phyloP scores from a whole-genome alignment of 768 basidiomycete species.

The Tulasnella sp. region DNA sequence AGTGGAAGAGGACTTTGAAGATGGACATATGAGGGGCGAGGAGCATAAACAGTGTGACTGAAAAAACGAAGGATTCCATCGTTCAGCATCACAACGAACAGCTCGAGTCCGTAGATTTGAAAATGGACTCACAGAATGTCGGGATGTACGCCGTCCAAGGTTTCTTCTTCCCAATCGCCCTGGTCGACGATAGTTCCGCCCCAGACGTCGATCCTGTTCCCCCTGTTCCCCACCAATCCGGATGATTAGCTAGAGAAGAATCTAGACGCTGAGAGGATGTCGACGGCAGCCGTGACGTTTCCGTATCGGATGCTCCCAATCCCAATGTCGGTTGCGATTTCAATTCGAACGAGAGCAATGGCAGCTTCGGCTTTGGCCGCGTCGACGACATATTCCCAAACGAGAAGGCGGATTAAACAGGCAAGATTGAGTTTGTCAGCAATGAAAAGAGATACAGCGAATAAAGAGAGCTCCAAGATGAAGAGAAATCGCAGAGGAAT shows the following conservation, averaged over 20 bases:
- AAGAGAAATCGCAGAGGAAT: no score
- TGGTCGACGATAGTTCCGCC: neutral
- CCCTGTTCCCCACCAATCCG: neutral
- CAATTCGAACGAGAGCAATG: slow-evolving; percentile 14
- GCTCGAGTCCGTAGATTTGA: neutral
- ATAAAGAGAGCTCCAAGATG: no score
- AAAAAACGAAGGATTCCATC: no score
- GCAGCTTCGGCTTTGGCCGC: neutral
- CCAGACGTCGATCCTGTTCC: neutral
- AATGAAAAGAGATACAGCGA: no score
- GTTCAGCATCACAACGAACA: neutral
- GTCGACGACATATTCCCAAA: no score
- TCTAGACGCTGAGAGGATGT: no score
- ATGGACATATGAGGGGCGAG: slow-evolving; percentile 7
- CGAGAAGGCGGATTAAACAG: no score
- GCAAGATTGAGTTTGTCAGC: no score
- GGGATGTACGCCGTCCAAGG: slow-evolving; percentile 12
- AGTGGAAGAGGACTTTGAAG: slow-evolving; percentile 1
- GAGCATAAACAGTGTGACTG: neutral
- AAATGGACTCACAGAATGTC: neutral
- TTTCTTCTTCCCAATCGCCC: neutral
- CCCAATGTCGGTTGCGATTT: neutral
- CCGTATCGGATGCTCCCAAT: neutral
- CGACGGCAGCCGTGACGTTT: neutral
- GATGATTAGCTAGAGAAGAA: neutral